Evolutionary conservation across 495 filamentous ascomycete genomes (phyloP).

Genomic region (Neurospora cerealis): DNA sequence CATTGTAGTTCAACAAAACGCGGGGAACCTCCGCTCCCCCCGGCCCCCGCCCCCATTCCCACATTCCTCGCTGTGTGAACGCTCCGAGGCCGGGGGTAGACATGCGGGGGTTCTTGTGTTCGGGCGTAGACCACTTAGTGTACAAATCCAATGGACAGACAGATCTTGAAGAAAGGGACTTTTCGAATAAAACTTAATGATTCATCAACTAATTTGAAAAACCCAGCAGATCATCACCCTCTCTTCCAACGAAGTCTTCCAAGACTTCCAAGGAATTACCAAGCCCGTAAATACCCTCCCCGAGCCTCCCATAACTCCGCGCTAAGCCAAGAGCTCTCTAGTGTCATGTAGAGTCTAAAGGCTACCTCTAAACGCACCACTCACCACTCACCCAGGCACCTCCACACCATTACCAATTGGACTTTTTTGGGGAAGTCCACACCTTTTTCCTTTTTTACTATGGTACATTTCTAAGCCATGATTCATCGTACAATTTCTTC

Average conservation of each 20-base stretch:
- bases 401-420: neutral
- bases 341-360: neutral
- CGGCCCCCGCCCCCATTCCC: neutral
- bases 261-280: neutral
- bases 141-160: neutral
- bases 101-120: neutral
- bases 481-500: neutral
- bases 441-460: neutral
- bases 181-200: neutral
- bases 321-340: neutral
- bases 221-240: neutral
- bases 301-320: neutral
- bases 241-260: neutral
- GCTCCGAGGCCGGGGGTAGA: neutral
- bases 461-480: too few species aligned
- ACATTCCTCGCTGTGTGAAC: neutral
- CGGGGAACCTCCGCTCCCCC: neutral
- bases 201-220: neutral
- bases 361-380: neutral
- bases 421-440: neutral
- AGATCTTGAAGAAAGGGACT: neutral
- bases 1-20: neutral
- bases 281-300: neutral
- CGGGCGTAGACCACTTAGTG: neutral
- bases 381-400: neutral